phyloP scores from a whole-genome alignment of 2,329 filamentous ascomycete genomes.

The Claviceps arundinis region DNA sequence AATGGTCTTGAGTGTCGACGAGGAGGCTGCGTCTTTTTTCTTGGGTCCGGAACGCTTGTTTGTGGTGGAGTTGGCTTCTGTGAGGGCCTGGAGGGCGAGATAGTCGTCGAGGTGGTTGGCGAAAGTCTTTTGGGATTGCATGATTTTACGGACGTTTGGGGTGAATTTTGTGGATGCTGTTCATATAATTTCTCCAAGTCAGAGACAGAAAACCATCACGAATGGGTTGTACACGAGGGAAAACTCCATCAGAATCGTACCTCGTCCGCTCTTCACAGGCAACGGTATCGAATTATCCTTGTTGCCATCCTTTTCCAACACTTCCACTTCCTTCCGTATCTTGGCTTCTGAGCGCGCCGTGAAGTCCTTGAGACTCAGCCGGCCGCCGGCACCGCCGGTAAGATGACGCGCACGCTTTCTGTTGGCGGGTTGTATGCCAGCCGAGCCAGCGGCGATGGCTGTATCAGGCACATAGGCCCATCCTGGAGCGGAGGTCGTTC shows the following conservation, averaged over 20 bases:
- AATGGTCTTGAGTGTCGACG: conserved; percentile 8
- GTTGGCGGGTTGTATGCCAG: conserved; percentile 37
- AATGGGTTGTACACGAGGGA: too few relatives aligned
- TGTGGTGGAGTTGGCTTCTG: conserved; percentile 21
- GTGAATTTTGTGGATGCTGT: conserved; percentile 45
- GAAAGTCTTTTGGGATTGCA: conserved; percentile 72
- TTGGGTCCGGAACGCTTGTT: conserved; percentile 16
- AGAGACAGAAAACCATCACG: background rate
- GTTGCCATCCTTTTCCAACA: conserved; percentile 69
- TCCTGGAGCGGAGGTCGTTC: conserved; percentile 61
- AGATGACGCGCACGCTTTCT: conserved; percentile 60
- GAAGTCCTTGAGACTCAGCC: conserved; percentile 46
- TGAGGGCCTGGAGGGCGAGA: conserved; percentile 45
- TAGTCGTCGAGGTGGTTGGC: conserved; percentile 73
- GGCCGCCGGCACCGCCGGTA: conserved; percentile 30
- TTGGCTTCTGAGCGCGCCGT: conserved; percentile 74
- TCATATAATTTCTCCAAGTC: background rate
- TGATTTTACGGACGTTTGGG: conserved; percentile 59
- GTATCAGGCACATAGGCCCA: conserved; percentile 87
- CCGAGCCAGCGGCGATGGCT: conserved; percentile 39
- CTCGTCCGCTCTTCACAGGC: conserved; percentile 37
- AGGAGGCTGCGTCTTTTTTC: conserved; percentile 13
- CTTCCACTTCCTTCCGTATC: conserved; percentile 66
- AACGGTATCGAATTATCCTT: conserved; percentile 60
- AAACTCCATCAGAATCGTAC: conserved; percentile 14